phyloP scores from a whole-genome alignment of 345 rosid species.

The Eutrema japonicum region DNA sequence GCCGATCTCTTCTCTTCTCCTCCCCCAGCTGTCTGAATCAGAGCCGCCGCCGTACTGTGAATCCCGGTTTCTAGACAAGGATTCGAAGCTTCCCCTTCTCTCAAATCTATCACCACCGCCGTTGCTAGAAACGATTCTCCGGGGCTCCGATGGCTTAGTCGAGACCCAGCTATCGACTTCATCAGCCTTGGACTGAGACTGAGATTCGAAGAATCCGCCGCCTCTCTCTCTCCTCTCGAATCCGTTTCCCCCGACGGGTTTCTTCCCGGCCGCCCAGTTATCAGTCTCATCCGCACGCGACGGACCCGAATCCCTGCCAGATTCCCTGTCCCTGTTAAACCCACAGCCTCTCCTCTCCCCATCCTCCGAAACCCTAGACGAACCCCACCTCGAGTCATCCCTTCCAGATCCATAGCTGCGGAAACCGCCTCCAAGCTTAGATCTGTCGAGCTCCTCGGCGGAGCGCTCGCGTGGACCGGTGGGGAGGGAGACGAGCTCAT shows the following conservation, averaged over 20 bases:
- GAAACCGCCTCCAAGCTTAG: constrained; percentile 83
- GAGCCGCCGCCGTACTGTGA: constrained; percentile 48
- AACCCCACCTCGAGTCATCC: constrained; percentile 68
- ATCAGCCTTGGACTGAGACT: constrained; percentile 75
- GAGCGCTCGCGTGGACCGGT: constrained; percentile 90
- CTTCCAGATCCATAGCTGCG: constrained; percentile 48
- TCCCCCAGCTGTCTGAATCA: constrained; percentile 79
- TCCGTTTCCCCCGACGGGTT: constrained; percentile 42
- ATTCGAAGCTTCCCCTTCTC: constrained; percentile 68
- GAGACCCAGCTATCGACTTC: constrained; percentile 85
- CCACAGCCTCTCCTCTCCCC: constrained; percentile 47
- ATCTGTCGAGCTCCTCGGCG: constrained; percentile 81
- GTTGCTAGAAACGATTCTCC: constrained; percentile 47
- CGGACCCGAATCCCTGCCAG: constrained; percentile 54
- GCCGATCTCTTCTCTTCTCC: constrained; percentile 62
- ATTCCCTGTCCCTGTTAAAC: constrained; percentile 46
- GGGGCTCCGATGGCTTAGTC: constrained; percentile 48
- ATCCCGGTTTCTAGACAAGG: constrained; percentile 64
- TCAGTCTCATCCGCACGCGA: constrained; percentile 95
- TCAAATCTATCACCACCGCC: constrained; percentile 53
- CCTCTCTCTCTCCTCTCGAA: constrained; percentile 66
- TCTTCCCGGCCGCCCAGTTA: constrained; percentile 83
- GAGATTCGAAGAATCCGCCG: constrained; percentile 65
- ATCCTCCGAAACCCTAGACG: constrained; percentile 60
- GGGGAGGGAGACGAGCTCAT: constrained; percentile 70